Evolutionary conservation across 805 yeast genomes (phyloP).

Genomic region (Wickerhamiella allomyrinae): DNA sequence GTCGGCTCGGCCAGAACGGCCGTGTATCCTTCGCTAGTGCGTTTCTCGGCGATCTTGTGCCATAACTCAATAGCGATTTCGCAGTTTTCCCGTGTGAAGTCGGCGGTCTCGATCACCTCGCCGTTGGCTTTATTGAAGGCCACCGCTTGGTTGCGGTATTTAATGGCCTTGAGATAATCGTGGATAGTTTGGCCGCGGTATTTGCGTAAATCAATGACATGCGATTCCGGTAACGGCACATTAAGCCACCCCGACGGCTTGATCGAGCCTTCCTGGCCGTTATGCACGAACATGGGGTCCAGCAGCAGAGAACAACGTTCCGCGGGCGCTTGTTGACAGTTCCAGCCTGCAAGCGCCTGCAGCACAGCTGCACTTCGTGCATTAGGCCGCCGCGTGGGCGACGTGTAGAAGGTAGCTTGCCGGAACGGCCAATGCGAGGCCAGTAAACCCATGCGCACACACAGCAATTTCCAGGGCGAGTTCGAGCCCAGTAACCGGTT

Average conservation of each 20-base stretch:
- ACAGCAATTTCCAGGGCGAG: constrained; percentile 23
- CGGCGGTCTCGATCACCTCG: constrained; percentile 24
- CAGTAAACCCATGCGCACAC: constrained; percentile 29
- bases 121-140: constrained; percentile 27
- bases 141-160: constrained; percentile 29
- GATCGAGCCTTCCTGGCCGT: constrained; percentile 24
- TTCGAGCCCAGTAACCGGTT: constrained; percentile 24
- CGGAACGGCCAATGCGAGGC: constrained; percentile 36
- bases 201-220: constrained; percentile 30
- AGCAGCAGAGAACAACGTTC: constrained; percentile 26
- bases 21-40: constrained; percentile 28
- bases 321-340: constrained; percentile 17
- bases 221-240: constrained; percentile 28
- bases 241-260: constrained; percentile 29
- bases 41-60: constrained; percentile 29
- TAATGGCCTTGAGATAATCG: constrained; percentile 30
- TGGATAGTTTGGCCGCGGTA: constrained; percentile 21
- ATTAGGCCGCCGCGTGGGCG: constrained; percentile 29
- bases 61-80: constrained; percentile 24
- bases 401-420: constrained; percentile 28
- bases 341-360: constrained; percentile 28
- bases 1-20: constrained; percentile 27
- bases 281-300: constrained; percentile 29
- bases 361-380: constrained; percentile 30
- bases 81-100: constrained; percentile 26